Conservation (phyloP, 306 rosid species). For the Carpinus fangiana region DNA sequence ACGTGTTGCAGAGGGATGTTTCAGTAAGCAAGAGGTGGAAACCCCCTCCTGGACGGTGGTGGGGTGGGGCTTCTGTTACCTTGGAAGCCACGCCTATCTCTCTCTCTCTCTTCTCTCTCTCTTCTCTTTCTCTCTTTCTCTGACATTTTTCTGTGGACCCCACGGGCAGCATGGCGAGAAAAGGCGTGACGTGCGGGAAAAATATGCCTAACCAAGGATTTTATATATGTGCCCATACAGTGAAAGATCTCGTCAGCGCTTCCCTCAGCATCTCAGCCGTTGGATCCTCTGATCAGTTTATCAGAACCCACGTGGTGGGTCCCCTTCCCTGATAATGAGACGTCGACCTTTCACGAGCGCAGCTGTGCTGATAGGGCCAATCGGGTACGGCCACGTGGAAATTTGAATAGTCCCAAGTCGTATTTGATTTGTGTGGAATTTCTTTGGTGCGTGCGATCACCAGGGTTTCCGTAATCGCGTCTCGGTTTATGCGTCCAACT, state of each 20-base stretch:
- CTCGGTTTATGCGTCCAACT: no score
- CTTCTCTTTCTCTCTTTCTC: neutral
- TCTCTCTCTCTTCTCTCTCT: neutral
- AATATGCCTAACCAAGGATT: neutral
- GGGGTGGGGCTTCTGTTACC: constrained; percentile 30
- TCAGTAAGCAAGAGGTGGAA: constrained; percentile 26
- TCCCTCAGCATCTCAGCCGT: neutral
- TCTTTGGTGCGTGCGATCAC: neutral
- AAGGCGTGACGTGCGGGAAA: constrained; percentile 39
- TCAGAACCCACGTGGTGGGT: constrained; percentile 35
- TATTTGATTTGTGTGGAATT: neutral
- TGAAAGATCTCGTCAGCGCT: constrained; percentile 21
- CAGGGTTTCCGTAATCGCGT: neutral
- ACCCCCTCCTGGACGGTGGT: constrained; percentile 22
- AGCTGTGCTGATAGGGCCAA: neutral
- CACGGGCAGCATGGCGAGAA: constrained; percentile 30
- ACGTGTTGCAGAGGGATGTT: constrained; percentile 26
- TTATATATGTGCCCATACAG: constrained; percentile 16
- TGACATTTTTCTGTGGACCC: constrained; percentile 15
- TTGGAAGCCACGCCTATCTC: constrained; percentile 26
- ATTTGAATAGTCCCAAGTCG: neutral
- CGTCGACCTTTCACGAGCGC: constrained; percentile 25
- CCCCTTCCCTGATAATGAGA: constrained; percentile 19
- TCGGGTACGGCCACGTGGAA: neutral
- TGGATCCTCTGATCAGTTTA: constrained; percentile 15